Conservation (phyloP, 768 basidiomycete genomes). For the Suillus clintonianus region DNA sequence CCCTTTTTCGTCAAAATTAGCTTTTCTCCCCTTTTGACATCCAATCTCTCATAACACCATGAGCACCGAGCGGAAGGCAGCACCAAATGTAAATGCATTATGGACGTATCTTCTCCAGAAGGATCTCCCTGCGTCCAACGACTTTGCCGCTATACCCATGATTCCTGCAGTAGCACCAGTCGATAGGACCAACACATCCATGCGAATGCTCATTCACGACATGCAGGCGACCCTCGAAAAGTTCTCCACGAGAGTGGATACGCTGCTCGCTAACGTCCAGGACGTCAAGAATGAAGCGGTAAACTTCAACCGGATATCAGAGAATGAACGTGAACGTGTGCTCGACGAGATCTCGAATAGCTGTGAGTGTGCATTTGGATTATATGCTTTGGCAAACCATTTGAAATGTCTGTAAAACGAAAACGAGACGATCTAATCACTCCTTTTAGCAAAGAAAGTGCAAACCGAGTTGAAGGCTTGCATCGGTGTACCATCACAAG, state of each 20-base stretch:
- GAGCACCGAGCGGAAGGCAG: slow-evolving; percentile 8
- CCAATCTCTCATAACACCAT: background rate
- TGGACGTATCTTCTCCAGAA: slow-evolving; percentile 62
- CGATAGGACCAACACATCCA: slow-evolving; percentile 70
- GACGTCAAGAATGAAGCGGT: slow-evolving; percentile 55
- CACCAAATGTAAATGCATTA: slow-evolving; percentile 28
- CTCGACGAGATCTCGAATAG: slow-evolving; percentile 56
- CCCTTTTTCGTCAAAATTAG: background rate
- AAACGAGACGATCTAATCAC: slow-evolving; percentile 7
- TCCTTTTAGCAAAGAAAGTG: slow-evolving; percentile 55
- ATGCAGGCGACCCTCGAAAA: slow-evolving; percentile 71
- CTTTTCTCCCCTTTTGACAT: background rate
- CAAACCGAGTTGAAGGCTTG: slow-evolving; percentile 62
- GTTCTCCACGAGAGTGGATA: slow-evolving; percentile 58
- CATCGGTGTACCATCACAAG: slow-evolving; percentile 59
- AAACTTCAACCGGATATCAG: slow-evolving; percentile 56
- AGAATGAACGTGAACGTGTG: slow-evolving; percentile 58
- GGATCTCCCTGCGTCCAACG: slow-evolving; percentile 29
- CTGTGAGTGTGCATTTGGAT: slow-evolving; percentile 39
- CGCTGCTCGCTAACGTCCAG: slow-evolving; percentile 51
- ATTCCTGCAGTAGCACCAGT: slow-evolving; percentile 46
- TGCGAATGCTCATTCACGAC: slow-evolving; percentile 72
- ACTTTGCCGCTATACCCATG: slow-evolving; percentile 21
- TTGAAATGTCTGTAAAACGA: slow-evolving; percentile 10
- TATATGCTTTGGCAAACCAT: slow-evolving; percentile 16